phyloP scores from a whole-genome alignment of 768 basidiomycete genomes.

The Pleurotus ostreatus region DNA sequence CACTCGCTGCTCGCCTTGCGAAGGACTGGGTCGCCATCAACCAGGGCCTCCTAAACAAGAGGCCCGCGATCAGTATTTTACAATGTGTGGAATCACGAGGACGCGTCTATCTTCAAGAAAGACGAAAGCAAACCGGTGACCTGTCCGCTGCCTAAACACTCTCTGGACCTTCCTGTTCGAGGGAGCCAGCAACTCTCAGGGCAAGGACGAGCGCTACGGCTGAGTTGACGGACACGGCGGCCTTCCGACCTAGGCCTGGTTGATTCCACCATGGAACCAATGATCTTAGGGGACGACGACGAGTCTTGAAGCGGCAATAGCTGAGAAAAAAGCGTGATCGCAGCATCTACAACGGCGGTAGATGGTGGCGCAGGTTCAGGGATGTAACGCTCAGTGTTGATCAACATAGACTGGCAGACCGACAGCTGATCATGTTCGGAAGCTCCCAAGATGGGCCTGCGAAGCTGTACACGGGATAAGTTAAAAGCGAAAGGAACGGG shows the following conservation, averaged over 20 bases:
- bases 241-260: constrained; percentile 73
- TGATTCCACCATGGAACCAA: constrained; percentile 38
- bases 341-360: constrained; percentile 83
- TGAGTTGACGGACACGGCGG: constrained; percentile 80
- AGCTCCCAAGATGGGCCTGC: constrained; percentile 44
- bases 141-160: no score
- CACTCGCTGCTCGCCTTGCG: no score
- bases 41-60: no score
- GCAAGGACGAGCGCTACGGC: constrained; percentile 69
- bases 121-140: no score
- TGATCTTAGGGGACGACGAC: constrained; percentile 30
- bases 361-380: constrained; percentile 70
- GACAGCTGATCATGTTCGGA: constrained; percentile 83
- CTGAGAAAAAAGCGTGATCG: constrained; percentile 78
- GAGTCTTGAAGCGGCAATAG: constrained; percentile 78
- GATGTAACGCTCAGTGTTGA: constrained; percentile 38
- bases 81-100: no score
- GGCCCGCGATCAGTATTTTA: no score
- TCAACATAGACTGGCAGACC: constrained; percentile 50
- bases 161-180: constrained; percentile 38
- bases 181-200: constrained; percentile 25
- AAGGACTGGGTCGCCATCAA: no score
- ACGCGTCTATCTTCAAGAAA: no score
- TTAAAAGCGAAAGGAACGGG: constrained; percentile 4
- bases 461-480: neutral